Conservation (phyloP, 73 alveolate species). For the Tetrahymena borealis region DNA sequence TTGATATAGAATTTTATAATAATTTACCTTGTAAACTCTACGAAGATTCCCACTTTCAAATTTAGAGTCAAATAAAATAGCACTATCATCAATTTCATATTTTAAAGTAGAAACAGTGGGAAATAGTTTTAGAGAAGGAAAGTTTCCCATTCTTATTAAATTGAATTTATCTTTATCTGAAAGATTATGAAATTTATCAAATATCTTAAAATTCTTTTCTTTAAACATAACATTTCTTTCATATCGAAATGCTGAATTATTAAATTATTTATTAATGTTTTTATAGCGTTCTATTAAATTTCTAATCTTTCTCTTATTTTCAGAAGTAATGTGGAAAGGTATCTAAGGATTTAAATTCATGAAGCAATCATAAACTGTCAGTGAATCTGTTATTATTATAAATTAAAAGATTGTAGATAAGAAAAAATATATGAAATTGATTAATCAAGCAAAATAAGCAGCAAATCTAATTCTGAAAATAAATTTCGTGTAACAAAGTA, state of each 20-base stretch:
- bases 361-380: not conserved
- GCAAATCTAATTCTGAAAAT: no score
- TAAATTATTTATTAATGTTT: not conserved
- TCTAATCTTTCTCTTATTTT: not conserved
- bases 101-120: not conserved
- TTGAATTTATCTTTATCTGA: not conserved
- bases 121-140: not conserved
- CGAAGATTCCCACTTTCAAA: slow-evolving; percentile 80
- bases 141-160: not conserved
- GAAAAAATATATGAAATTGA: no score
- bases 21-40: slow-evolving; percentile 46
- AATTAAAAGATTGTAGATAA: no score
- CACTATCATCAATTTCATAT: slow-evolving; percentile 32
- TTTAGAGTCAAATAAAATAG: slow-evolving; percentile 66
- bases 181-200: not conserved
- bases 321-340: not conserved
- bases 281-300: not conserved
- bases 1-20: no score
- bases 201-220: not conserved
- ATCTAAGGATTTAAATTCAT: not conserved
- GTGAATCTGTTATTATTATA: not conserved
- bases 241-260: not conserved
- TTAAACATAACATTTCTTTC: not conserved
- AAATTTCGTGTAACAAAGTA: not conserved
- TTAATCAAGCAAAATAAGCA: no score